Evolutionary conservation across 805 yeast species (phyloP), one percentile per base, ranked within the genome.

Genomic region (Candida germanica): DNA sequence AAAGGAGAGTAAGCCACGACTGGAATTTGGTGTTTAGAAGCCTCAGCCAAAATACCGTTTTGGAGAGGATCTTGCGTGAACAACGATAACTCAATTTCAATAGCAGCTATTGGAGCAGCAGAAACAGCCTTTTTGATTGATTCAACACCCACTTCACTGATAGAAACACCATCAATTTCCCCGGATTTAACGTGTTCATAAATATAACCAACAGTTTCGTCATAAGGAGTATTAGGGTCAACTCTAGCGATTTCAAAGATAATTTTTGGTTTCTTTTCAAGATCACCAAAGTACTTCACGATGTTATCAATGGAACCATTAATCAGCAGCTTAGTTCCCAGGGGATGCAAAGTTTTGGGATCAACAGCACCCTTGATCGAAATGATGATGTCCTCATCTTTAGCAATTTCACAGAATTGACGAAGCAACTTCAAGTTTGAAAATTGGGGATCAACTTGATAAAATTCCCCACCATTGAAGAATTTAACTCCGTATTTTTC

Each of bases 1-100:
- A 88, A 68, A 22, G 96, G 96, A 21, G 95, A 83, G 58, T 87
- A 87, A 15, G 88, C 85, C 38, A 85, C 66, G 18, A 86, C 64
- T 9, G 91, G 82, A 37, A 87, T 73, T 10, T 67, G 67, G 22
- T 70, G 59, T 42, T 80, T 76, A 15, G 73, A 70, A 43, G 81
- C 75, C 3, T 73, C 69, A 3, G 69, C 74, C 42, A 80, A 73
- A 13, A 83, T 69, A 1, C 89, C 95, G 52, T 83, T 79, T 2
- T 54, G 40, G 29, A 77, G 52, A 26, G 80, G 72, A 10, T 82
- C 85, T 27, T 75, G 71, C 10, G 79, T 58, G 63, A 81, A 76
- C 38, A 88, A 53, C 3, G 95, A 84, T 41, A 80, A 73, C 58
- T 87, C 96, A 26, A 83, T 69, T 61, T 87, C 96, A 28, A 83